Conservation (phyloP, 1,139 yeast species). For the Wickerhamomyces sp. region DNA sequence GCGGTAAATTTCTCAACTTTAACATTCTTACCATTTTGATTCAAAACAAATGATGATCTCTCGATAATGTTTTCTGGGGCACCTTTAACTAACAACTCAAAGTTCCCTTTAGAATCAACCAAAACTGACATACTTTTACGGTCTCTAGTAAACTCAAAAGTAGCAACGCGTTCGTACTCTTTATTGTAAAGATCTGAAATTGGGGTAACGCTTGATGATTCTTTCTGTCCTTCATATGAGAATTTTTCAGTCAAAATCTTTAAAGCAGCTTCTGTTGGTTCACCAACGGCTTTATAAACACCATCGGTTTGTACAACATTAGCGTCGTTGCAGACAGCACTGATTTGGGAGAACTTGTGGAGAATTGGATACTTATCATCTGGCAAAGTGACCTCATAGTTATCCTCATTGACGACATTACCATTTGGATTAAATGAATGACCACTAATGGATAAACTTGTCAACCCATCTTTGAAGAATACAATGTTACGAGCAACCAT, state of each 20-base stretch:
- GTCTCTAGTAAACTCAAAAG: constrained; percentile 36
- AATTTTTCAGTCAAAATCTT: constrained; percentile 53
- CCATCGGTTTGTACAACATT: constrained; percentile 21
- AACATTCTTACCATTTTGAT: constrained; percentile 24
- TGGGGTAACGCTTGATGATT: constrained; percentile 14
- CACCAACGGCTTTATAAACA: constrained; percentile 42
- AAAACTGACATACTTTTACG: constrained; percentile 46
- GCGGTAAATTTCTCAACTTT: constrained; percentile 23
- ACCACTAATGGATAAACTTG: constrained; percentile 16
- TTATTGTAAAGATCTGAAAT: constrained; percentile 18
- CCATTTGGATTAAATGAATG: constrained; percentile 29
- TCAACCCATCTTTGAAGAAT: constrained; percentile 15
- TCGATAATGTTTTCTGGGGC: constrained; percentile 46
- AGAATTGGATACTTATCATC: constrained; percentile 27
- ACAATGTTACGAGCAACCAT: constrained; percentile 57
- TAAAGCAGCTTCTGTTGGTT: constrained; percentile 80
- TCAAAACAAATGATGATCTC: constrained; percentile 34
- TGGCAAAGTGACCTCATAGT: constrained; percentile 18
- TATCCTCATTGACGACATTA: constrained; percentile 31
- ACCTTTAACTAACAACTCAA: constrained; percentile 41
- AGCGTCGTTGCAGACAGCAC: constrained; percentile 32
- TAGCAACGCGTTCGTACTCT: constrained; percentile 23
- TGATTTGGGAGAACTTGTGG: constrained; percentile 25
- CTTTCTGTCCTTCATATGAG: constrained; percentile 28
- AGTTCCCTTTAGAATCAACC: constrained; percentile 24